Base-by-base conservation (phyloP, 2,329 filamentous ascomycete species). In the Xenoacremonium recifei region DNA sequence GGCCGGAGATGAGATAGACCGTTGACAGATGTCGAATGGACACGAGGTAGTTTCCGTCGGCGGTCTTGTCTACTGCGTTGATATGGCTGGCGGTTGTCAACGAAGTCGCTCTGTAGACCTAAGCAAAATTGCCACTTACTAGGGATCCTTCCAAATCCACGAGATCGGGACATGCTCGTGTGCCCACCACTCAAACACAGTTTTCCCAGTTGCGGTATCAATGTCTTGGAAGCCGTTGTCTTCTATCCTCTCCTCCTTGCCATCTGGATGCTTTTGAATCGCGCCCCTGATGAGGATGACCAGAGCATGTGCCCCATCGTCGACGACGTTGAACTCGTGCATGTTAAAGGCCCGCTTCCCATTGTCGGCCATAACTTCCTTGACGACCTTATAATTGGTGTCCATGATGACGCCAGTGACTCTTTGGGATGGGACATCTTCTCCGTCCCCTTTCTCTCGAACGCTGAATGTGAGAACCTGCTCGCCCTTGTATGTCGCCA, bases 271-370 rank as follows among this genome's bases (percentile, higher is more conserved):
- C 50, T 7, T 60, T 64, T 29, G 77, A 53, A 30, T 76, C 64
- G 7, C 55, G 58, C 2, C 69, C 68, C 3, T 71, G 62, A 3
- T 75, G 73, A 45, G 76, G 67, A 40, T 77, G 76, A 79, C 70
- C 31, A 79, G 54, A 0, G 69, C 75, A n/a, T n/a, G n/a, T 1
- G 75, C 77, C 44, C 73, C 61, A 40, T 73, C 75, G 45, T 75
- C 63, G 34, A 78, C 59, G n/a, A 79, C 63, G 29, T 71, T 66
- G 40, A 80, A 77, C 54, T 80, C 76, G 45, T 80, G 76, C 53
- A 73, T 70, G n/a, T n/a, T n/a, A n/a, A n/a, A n/a, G n/a, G n/a
- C n/a, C n/a, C n/a, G n/a, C n/a, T n/a, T n/a, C n/a, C n/a, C n/a
- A n/a, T n/a, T n/a, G n/a, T n/a, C n/a, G n/a, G n/a, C n/a, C n/a